Evolutionary conservation across 2,329 filamentous ascomycete species (phyloP).

Genomic region (Coccinonectria pachysandricola): DNA sequence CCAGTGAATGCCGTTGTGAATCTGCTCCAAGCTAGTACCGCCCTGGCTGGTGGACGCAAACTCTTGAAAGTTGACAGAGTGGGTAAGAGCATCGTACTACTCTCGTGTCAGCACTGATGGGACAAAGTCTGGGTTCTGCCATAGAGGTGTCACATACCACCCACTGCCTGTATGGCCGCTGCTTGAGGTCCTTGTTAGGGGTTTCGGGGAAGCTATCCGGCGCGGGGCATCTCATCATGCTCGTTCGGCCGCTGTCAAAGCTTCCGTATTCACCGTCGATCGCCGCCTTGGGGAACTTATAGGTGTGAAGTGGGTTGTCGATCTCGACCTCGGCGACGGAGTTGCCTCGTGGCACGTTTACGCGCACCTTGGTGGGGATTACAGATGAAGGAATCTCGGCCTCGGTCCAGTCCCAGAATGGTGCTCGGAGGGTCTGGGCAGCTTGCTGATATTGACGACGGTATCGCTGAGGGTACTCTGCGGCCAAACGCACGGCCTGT

Average conservation of each 20-base stretch:
- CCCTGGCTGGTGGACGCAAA: slow-evolving; percentile 25
- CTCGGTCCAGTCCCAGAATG: slow-evolving; percentile 47
- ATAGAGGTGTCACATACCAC: slow-evolving; percentile 28
- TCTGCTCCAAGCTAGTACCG: slow-evolving; percentile 32
- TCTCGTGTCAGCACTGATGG: slow-evolving; percentile 4
- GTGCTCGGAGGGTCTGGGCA: slow-evolving; percentile 35
- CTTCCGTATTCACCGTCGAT: slow-evolving; percentile 28
- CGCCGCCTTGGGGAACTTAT: slow-evolving; percentile 33
- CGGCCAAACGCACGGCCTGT: slow-evolving; percentile 36
- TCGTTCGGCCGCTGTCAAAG: slow-evolving; percentile 19
- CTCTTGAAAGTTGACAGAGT: slow-evolving; percentile 23
- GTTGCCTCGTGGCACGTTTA: slow-evolving; percentile 31
- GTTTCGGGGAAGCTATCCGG: slow-evolving; percentile 28
- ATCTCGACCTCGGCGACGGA: slow-evolving; percentile 23
- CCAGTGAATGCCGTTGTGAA: slow-evolving; percentile 34
- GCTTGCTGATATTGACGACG: slow-evolving; percentile 31
- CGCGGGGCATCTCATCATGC: slow-evolving; percentile 31
- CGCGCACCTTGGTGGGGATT: slow-evolving; percentile 22
- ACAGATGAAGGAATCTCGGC: slow-evolving; percentile 33
- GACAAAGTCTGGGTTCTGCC: too few relatives aligned
- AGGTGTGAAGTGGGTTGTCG: slow-evolving; percentile 43
- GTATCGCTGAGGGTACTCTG: slow-evolving; percentile 27
- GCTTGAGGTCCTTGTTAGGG: slow-evolving; percentile 26
- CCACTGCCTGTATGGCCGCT: slow-evolving; percentile 27
- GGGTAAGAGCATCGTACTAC: slow-evolving; percentile 33